phyloP scores from a whole-genome alignment of 768 basidiomycete genomes.

The Mrakia frigida region DNA sequence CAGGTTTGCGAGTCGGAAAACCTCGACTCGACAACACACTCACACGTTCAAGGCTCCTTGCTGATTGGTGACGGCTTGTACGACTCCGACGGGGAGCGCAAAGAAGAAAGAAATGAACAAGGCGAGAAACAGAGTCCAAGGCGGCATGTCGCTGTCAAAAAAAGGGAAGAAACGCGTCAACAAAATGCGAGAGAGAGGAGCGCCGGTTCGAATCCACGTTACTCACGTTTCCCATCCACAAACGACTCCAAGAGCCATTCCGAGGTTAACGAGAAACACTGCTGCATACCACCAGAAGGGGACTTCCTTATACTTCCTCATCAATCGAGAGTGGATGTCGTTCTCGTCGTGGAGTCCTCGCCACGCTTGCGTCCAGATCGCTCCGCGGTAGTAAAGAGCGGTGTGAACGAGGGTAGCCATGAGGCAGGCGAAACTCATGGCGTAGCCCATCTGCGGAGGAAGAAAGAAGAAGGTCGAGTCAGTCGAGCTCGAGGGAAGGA shows the following conservation, averaged over 20 bases:
- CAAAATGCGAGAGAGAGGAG: no score
- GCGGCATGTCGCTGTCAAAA: slow-evolving; percentile 22
- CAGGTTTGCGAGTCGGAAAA: no score
- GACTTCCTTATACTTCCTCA: slow-evolving; percentile 27
- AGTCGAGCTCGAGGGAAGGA: no score
- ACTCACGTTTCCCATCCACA: slow-evolving; percentile 25
- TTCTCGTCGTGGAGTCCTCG: slow-evolving; percentile 17
- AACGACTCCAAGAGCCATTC: slow-evolving; percentile 19
- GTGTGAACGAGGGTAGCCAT: slow-evolving; percentile 31
- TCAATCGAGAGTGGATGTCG: slow-evolving; percentile 31
- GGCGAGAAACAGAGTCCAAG: slow-evolving; percentile 29
- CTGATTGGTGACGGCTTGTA: slow-evolving; percentile 32
- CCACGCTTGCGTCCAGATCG: slow-evolving; percentile 28
- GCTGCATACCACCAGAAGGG: slow-evolving; percentile 27
- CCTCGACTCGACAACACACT: neutral
- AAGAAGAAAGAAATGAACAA: slow-evolving; percentile 25
- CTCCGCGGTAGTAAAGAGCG: slow-evolving; percentile 27
- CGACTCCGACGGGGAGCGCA: slow-evolving; percentile 30
- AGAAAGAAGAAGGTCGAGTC: no score
- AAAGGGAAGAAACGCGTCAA: neutral
- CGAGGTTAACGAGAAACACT: slow-evolving; percentile 24
- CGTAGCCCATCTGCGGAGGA: slow-evolving; percentile 17
- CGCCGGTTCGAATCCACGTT: neutral
- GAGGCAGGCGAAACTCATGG: slow-evolving; percentile 19
- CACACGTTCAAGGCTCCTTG: slow-evolving; percentile 31